Evolutionary conservation across 1,284 basidiomycete genomes (phyloP), one percentile per base, ranked within the genome.

Genomic region (Trichosporon ovoides): DNA sequence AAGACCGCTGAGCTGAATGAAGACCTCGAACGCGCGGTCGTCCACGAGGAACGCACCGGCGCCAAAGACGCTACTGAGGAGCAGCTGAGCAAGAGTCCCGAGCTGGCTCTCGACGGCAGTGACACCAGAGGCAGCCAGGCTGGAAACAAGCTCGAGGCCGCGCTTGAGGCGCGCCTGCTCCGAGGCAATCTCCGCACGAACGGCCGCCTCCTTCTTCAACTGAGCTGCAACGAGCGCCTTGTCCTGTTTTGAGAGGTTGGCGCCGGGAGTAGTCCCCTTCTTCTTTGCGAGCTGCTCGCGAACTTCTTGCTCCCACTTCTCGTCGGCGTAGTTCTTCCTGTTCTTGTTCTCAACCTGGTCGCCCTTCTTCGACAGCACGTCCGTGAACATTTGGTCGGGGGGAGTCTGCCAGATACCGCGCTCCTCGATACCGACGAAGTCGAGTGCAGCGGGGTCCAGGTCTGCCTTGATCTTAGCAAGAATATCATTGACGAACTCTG

Each of bases 231-330:
- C 83, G 3, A 89, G 81, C 0, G 84, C 85, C 64, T 88, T 85
- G 58, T 95, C 90, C 63, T 88, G 85, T 72, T 93, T 96, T 2
- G 88, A 89, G 3, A 96, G 74, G 5, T 82, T 81, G 28, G 67
- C 69, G 12, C 62, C 64, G 5, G 78, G 76, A 1, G 80, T 68
- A 2, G 78, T 75, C 0, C 81, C 75, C 66, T 81, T 88, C 78
- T 94, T 94, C 61, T 79, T 84, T 7, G 88, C 87, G 0, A 96
- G 80, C 0, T 87, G 85, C 66, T 88, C 87, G 11, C 92, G 84
- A n/a, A 95, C 80, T 63, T 97, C 91, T 31, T 86, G 87, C 65
- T 98, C 94, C 93, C 93, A 98, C 68, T 89, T 87, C 13, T 89
- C 86, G 24, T 93, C 87, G 46, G 89, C 90, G 13, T 88, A 85